phyloP scores from a whole-genome alignment of 805 yeast species.

The Suhomyces sp. region DNA sequence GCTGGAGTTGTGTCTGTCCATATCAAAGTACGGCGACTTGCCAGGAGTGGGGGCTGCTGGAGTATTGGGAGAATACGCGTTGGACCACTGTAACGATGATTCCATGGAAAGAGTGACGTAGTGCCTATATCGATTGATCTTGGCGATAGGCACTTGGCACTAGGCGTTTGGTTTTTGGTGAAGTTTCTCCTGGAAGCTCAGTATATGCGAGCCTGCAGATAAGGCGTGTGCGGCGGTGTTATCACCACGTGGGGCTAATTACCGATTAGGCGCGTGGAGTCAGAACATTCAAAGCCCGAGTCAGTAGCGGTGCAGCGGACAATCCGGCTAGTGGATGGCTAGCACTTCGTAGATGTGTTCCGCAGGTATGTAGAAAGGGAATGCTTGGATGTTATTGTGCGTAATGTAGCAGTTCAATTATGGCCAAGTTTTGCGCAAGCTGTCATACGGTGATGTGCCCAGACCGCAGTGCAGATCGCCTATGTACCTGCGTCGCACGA shows the following conservation, averaged over 20 bases:
- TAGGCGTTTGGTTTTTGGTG: not conserved
- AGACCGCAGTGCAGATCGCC: not conserved
- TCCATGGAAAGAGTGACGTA: slow-evolving; percentile 4
- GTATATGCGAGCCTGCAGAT: not conserved
- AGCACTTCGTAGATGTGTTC: too few relatives aligned
- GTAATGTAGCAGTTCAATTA: not conserved
- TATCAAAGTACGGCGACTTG: slow-evolving; percentile 9
- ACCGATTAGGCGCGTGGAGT: not conserved
- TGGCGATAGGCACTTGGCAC: not conserved
- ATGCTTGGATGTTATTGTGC: not conserved
- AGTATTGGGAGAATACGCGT: slow-evolving; percentile 4
- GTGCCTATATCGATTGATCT: not conserved
- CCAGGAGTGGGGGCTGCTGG: slow-evolving; percentile 8
- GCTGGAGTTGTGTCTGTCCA: not conserved
- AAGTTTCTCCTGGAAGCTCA: not conserved
- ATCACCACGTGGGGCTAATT: slow-evolving; percentile 6
- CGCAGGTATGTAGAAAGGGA: not conserved
- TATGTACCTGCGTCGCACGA: not conserved
- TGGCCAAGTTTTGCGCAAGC: not conserved
- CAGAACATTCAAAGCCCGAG: not conserved
- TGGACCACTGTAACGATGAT: slow-evolving; percentile 5
- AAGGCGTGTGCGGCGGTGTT: slow-evolving; percentile 2
- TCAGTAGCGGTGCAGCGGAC: not conserved
- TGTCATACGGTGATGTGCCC: not conserved
- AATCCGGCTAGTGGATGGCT: too few relatives aligned